These are phyloP conservation scores for Aphanomyces cochlioides DNA, from an alignment of 352 stramenopile genomes.

Conservation along the genomic window DNA sequence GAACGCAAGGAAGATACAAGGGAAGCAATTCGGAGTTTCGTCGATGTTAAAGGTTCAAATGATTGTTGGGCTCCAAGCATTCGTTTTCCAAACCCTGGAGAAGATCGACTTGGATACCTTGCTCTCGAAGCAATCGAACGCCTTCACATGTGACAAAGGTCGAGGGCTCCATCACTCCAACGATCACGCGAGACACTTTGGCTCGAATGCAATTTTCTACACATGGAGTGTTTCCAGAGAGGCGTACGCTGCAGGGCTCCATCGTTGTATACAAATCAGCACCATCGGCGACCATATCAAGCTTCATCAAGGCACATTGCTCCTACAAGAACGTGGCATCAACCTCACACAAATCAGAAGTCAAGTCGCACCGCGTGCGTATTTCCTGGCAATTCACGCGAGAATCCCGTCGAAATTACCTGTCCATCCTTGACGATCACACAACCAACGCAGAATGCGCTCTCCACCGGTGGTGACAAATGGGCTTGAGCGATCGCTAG, in stretches of 20 bases:
- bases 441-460: constrained; percentile 79
- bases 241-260: constrained; percentile 82
- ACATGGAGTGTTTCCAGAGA: constrained; percentile 81
- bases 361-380: constrained; percentile 54
- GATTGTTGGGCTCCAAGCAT: constrained; percentile 67
- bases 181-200: constrained; percentile 61
- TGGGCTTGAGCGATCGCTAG: constrained; percentile 77
- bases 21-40: no score
- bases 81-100: constrained; percentile 68
- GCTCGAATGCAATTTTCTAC: constrained; percentile 75
- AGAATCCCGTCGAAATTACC: constrained; percentile 73
- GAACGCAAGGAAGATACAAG: no score
- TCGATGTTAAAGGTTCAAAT: constrained; percentile 46
- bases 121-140: constrained; percentile 61
- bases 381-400: constrained; percentile 81
- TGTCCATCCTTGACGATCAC: constrained; percentile 57
- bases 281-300: constrained; percentile 56
- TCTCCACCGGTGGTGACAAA: constrained; percentile 62
- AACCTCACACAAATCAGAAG: not conserved
- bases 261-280: constrained; percentile 87
- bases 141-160: constrained; percentile 86
- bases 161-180: constrained; percentile 81
- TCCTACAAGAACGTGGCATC: constrained; percentile 36
- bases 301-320: constrained; percentile 79
- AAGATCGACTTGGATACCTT: constrained; percentile 63